These are phyloP conservation scores for Berkeleyomyces rouxiae DNA, from an alignment of 2,329 filamentous ascomycete genomes.

Conservation along the genomic window DNA sequence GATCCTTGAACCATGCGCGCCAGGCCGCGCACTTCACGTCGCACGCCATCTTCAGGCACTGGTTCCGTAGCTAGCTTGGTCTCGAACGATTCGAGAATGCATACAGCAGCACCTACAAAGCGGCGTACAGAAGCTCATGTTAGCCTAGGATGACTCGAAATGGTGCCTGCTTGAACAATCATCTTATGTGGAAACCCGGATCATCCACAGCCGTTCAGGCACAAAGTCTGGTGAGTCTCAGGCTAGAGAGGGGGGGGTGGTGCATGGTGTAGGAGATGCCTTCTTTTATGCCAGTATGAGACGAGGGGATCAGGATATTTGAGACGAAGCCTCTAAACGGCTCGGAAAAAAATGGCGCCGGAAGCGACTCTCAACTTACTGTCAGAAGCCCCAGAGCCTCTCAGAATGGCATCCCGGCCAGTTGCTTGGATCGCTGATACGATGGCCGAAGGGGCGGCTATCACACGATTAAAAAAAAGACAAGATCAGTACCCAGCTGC, in stretches of 20 bases:
- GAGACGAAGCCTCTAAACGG: background rate
- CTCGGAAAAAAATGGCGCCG: background rate
- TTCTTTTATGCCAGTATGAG: background rate
- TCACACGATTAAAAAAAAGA: background rate
- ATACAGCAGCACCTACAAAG: conserved; percentile 59
- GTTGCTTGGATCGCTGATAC: conserved; percentile 78
- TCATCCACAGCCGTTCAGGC: background rate
- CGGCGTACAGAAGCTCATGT: background rate
- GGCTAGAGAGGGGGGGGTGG: background rate
- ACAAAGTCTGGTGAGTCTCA: background rate
- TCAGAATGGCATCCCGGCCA: conserved; percentile 82
- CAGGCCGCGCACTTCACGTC: conserved; percentile 59
- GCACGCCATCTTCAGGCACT: conserved; percentile 22
- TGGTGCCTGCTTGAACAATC: background rate
- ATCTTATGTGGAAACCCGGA: conserved; percentile 2
- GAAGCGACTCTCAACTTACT: conserved; percentile 33
- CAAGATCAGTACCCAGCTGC: background rate
- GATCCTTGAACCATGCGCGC: conserved; percentile 88
- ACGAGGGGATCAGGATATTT: background rate
- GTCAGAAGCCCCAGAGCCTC: conserved; percentile 72
- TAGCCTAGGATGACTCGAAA: background rate
- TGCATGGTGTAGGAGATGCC: background rate
- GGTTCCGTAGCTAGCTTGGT: conserved; percentile 35
- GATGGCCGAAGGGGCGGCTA: conserved; percentile 73
- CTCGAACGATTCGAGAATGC: conserved; percentile 73